Evolutionary conservation across 192 early-diverging fungal genomes (phyloP).

Genomic region (Chytriomyces confervae): DNA sequence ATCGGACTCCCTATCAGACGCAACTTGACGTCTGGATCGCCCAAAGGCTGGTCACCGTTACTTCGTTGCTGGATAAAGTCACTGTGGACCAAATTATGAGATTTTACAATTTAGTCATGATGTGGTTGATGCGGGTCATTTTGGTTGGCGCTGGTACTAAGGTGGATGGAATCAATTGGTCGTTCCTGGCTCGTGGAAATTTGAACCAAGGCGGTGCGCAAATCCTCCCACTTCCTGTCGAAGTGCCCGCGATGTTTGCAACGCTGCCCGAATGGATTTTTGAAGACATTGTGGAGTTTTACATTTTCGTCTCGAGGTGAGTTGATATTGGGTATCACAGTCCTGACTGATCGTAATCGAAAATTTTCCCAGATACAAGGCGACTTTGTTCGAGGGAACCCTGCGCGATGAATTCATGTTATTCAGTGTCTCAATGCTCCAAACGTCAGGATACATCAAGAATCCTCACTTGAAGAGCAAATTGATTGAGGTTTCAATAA

Average conservation of each 20-base stretch:
- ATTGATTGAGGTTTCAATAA: constrained; percentile 81
- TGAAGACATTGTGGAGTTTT: constrained; percentile 87
- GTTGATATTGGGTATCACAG: constrained; percentile 18
- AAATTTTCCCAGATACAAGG: constrained; percentile 40
- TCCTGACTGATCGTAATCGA: not conserved
- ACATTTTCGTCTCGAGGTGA: constrained; percentile 70
- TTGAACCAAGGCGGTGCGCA: not conserved
- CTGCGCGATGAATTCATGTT: constrained; percentile 56
- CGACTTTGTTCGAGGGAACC: constrained; percentile 50
- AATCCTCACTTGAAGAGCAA: constrained; percentile 97
- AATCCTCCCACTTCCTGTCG: constrained; percentile 62
- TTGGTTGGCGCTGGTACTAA: constrained; percentile 30
- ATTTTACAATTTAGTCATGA: constrained; percentile 91
- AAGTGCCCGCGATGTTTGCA: constrained; percentile 63
- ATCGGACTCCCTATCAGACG: constrained; percentile 33
- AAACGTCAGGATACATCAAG: constrained; percentile 78
- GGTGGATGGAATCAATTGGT: constrained; percentile 39
- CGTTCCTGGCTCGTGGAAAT: constrained; percentile 47
- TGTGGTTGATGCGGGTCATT: constrained; percentile 80
- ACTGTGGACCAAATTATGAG: constrained; percentile 67
- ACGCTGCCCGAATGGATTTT: constrained; percentile 92
- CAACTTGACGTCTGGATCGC: constrained; percentile 74
- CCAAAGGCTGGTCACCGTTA: constrained; percentile 73
- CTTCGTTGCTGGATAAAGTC: constrained; percentile 77
- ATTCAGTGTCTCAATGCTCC: constrained; percentile 82